Conservation (phyloP, 345 rosid genomes). For the Kernera saxatilis region DNA sequence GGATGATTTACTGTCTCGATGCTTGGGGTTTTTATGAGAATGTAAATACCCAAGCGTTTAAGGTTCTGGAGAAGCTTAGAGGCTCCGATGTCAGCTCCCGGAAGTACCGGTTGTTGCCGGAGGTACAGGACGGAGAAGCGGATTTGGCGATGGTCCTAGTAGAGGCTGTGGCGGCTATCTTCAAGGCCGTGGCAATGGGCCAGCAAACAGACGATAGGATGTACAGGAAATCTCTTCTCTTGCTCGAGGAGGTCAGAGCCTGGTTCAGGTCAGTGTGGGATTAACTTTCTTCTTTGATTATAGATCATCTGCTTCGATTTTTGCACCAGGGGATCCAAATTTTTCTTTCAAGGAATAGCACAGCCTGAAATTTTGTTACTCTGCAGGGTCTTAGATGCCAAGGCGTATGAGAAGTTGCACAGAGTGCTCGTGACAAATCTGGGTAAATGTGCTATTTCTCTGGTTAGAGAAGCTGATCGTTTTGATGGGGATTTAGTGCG, state of each 20-base stretch:
- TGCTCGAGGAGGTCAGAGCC: constrained; percentile 57
- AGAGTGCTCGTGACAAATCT: constrained; percentile 46
- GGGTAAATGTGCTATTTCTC: constrained; percentile 44
- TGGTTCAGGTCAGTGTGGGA: constrained; percentile 60
- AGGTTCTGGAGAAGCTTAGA: constrained; percentile 49
- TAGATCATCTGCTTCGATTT: constrained; percentile 6
- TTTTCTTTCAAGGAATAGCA: not conserved
- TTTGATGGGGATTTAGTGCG: constrained; percentile 41
- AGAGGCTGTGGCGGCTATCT: constrained; percentile 46
- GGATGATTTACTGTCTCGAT: constrained; percentile 50
- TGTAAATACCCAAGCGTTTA: constrained; percentile 39
- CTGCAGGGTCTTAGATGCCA: constrained; percentile 57
- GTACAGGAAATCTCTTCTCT: constrained; percentile 36
- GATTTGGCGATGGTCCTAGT: constrained; percentile 49
- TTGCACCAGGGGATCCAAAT: not conserved
- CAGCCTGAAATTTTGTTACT: not conserved
- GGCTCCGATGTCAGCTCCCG: constrained; percentile 23
- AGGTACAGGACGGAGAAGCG: constrained; percentile 30
- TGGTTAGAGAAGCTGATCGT: constrained; percentile 45
- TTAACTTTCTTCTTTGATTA: not conserved
- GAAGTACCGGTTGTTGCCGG: constrained; percentile 33
- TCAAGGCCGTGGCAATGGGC: constrained; percentile 47
- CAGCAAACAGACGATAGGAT: constrained; percentile 35
- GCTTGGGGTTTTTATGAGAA: constrained; percentile 45
- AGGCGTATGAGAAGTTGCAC: constrained; percentile 51